Percentiles rank a stretch among this genome's conserved stretches.
Evolutionary conservation across 2,329 filamentous ascomycete species (phyloP).

Genomic region (Capronia americana): DNA sequence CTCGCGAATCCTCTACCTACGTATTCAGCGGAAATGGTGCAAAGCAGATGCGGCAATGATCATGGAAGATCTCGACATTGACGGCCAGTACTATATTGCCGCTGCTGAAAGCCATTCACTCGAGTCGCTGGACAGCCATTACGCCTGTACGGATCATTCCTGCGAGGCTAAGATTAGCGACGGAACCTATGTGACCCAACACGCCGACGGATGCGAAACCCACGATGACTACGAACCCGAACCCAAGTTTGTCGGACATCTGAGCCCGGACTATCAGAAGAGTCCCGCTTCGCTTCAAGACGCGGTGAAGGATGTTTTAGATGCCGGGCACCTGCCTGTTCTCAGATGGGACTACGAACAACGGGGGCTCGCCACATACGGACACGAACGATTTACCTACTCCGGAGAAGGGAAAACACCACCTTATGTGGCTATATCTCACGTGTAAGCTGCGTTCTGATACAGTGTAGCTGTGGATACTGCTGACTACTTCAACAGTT

Average conservation of each 20-base stretch:
- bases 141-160: slow-evolving; percentile 2
- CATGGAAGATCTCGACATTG: slow-evolving; percentile 6
- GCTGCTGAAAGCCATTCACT: slow-evolving; percentile 3
- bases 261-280: background rate
- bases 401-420: background rate
- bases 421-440: slow-evolving; percentile 4
- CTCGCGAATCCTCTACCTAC: background rate
- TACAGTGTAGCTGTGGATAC: background rate
- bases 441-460: background rate
- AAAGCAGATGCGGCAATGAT: slow-evolving; percentile 7
- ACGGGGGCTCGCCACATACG: background rate
- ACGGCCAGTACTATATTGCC: slow-evolving; percentile 2
- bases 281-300: background rate
- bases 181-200: background rate
- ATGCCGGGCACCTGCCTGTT: background rate
- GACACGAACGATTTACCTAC: slow-evolving; percentile 3
- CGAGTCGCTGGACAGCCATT: slow-evolving; percentile 5
- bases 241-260: background rate
- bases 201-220: background rate
- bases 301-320: slow-evolving; percentile 1
- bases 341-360: slow-evolving; percentile 5
- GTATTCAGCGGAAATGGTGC: slow-evolving; percentile 7
- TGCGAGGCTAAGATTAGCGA: slow-evolving; percentile 6
- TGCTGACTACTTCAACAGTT: background rate
- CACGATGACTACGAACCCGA: slow-evolving; percentile 6